These are phyloP conservation scores for Ascochyta clinopodiicola DNA, from an alignment of 2,329 filamentous ascomycete genomes.

Conservation along the genomic window DNA sequence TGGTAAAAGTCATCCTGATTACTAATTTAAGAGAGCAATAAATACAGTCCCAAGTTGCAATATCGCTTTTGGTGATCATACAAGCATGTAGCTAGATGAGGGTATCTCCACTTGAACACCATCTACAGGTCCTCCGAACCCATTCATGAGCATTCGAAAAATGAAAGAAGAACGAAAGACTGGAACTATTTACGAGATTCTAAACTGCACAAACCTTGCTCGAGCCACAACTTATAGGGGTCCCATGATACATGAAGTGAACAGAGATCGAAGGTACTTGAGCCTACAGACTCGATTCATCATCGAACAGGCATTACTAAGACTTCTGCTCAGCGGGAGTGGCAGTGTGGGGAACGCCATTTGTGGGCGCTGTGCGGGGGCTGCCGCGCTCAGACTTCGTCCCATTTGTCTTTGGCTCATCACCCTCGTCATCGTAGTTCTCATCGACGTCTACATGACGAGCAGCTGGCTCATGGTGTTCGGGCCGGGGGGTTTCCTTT, in stretches of 20 bases:
- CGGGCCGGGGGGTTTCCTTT: conserved; percentile 40
- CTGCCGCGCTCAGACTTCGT: conserved; percentile 55
- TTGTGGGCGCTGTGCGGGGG: conserved; percentile 46
- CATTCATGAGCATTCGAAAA: conserved; percentile 1
- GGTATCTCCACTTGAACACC: conserved; percentile 21
- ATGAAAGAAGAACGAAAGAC: conserved; percentile 3
- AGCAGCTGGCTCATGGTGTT: conserved; percentile 78
- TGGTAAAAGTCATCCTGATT: conserved; percentile 1
- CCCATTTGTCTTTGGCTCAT: conserved; percentile 71
- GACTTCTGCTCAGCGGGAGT: conserved; percentile 48
- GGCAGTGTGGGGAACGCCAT: conserved; percentile 43
- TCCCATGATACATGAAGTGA: not conserved
- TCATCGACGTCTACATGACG: conserved; percentile 97
- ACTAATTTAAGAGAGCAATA: conserved; percentile 1
- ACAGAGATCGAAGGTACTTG: not conserved
- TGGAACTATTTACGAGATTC: conserved; percentile 2
- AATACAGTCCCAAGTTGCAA: conserved; percentile 7
- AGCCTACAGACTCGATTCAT: not conserved
- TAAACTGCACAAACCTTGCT: not conserved
- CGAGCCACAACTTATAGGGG: not conserved
- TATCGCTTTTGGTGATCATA: conserved; percentile 17
- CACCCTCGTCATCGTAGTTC: conserved; percentile 93
- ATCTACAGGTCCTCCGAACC: conserved; percentile 10
- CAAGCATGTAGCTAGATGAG: conserved; percentile 14
- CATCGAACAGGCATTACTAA: conserved; percentile 15